Conservation (phyloP, 345 rosid species). For the Salix suchowensis region DNA sequence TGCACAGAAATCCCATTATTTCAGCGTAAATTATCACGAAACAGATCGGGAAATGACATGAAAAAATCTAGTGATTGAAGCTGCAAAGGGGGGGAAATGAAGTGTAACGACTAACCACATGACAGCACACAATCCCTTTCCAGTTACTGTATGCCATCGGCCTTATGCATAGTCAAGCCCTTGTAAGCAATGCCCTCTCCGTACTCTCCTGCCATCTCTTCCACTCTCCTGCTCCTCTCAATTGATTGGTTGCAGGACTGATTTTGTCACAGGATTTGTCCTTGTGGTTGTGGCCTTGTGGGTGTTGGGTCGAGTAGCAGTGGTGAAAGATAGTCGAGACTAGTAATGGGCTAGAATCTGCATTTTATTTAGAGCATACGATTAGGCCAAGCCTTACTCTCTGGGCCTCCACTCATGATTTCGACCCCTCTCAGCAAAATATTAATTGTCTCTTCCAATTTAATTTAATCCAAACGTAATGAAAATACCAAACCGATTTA, state of each 20-base stretch:
- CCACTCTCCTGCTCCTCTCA: conserved; percentile 9
- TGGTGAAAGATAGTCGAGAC: background rate
- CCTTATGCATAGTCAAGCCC: conserved; percentile 64
- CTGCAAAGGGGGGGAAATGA: background rate
- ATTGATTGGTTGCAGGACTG: background rate
- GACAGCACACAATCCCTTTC: conserved; percentile 84
- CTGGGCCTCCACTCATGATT: background rate
- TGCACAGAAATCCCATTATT: background rate
- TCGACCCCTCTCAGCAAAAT: too few species aligned
- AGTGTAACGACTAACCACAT: conserved; percentile 53
- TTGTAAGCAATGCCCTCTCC: conserved; percentile 63
- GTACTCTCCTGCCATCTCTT: conserved; percentile 63
- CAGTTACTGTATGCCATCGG: conserved; percentile 85
- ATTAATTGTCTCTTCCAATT: too few species aligned
- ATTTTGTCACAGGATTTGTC: background rate
- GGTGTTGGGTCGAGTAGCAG: background rate
- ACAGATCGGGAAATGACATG: background rate
- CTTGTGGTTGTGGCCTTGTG: background rate
- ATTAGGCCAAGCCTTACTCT: background rate
- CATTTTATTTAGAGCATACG: background rate
- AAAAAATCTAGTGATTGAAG: background rate
- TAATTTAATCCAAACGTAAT: too few species aligned
- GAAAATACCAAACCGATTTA: too few species aligned
- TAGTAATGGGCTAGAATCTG: background rate
- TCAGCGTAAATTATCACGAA: background rate